phyloP scores from a whole-genome alignment of 768 basidiomycete genomes.

The Naematelia encephala region DNA sequence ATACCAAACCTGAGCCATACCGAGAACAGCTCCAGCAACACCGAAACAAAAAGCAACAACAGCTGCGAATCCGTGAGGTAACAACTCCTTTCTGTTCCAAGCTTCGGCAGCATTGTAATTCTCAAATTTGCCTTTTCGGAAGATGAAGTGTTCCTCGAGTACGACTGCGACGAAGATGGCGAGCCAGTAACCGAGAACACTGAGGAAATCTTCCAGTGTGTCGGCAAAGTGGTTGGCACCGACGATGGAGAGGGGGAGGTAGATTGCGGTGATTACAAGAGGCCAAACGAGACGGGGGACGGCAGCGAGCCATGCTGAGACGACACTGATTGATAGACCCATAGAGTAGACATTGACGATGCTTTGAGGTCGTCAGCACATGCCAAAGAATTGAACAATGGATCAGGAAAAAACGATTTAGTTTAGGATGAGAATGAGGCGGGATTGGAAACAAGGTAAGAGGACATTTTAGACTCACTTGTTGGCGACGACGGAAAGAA shows the following conservation, averaged over 20 bases:
- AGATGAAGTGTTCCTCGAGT: constrained; percentile 58
- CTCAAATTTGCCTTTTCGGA: constrained; percentile 52
- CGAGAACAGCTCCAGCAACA: constrained; percentile 56
- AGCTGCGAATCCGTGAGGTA: constrained; percentile 54
- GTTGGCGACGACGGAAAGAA: constrained; percentile 56
- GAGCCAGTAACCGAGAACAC: constrained; percentile 55
- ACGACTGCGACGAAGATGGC: constrained; percentile 57
- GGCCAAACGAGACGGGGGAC: constrained; percentile 52
- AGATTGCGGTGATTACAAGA: constrained; percentile 53
- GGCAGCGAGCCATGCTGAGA: constrained; percentile 53
- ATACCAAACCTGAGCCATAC: constrained; percentile 59
- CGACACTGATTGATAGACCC: constrained; percentile 55
- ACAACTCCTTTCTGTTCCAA: constrained; percentile 40
- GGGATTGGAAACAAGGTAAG: not conserved
- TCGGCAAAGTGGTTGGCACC: constrained; percentile 55
- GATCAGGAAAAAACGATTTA: too few species aligned
- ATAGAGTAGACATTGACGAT: constrained; percentile 57
- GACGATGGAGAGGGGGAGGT: constrained; percentile 56
- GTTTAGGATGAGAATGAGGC: not conserved
- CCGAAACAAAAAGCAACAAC: constrained; percentile 50
- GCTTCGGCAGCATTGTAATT: constrained; percentile 53
- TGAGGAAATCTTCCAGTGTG: constrained; percentile 54
- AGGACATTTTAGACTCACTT: constrained; percentile 23
- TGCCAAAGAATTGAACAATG: not conserved
- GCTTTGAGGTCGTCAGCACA: constrained; percentile 21